Percentiles rank a stretch among this genome's conserved stretches.
Conservation (phyloP, 805 yeast species). For the Suhomyces xylopsoci region DNA sequence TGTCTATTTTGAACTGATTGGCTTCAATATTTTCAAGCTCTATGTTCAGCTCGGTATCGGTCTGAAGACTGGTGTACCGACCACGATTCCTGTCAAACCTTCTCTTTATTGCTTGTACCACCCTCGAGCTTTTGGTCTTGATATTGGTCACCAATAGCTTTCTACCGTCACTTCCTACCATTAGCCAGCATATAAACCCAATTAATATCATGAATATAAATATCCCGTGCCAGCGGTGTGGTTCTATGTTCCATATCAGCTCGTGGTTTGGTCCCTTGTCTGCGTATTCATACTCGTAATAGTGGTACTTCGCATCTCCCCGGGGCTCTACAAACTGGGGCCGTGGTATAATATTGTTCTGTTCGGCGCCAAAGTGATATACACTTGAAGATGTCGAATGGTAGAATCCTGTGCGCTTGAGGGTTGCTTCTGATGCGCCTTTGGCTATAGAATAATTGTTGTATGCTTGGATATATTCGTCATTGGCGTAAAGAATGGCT, state of each 20-base stretch:
- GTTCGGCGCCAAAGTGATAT: constrained; percentile 55
- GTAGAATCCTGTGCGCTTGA: constrained; percentile 44
- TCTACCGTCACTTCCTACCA: constrained; percentile 26
- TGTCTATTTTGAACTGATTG: constrained; percentile 4
- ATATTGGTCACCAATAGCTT: background rate
- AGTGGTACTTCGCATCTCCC: constrained; percentile 14
- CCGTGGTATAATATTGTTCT: constrained; percentile 34
- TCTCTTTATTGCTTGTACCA: background rate
- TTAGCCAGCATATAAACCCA: constrained; percentile 24
- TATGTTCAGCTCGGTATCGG: background rate
- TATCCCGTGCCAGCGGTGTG: constrained; percentile 41
- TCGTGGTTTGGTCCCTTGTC: constrained; percentile 27
- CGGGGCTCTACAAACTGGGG: constrained; percentile 36
- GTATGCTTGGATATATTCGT: constrained; percentile 46
- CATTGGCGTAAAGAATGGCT: constrained; percentile 60
- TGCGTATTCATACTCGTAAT: constrained; percentile 29
- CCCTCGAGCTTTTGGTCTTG: background rate
- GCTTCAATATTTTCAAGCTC: constrained; percentile 6
- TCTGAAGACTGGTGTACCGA: background rate
- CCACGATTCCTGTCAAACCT: background rate
- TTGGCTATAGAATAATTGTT: constrained; percentile 21
- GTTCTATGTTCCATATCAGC: constrained; percentile 43
- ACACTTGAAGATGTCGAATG: constrained; percentile 47
- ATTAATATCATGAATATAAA: constrained; percentile 27
- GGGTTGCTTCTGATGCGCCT: constrained; percentile 8